phyloP scores from a whole-genome alignment of 305 asterid species.

The Vinca major region DNA sequence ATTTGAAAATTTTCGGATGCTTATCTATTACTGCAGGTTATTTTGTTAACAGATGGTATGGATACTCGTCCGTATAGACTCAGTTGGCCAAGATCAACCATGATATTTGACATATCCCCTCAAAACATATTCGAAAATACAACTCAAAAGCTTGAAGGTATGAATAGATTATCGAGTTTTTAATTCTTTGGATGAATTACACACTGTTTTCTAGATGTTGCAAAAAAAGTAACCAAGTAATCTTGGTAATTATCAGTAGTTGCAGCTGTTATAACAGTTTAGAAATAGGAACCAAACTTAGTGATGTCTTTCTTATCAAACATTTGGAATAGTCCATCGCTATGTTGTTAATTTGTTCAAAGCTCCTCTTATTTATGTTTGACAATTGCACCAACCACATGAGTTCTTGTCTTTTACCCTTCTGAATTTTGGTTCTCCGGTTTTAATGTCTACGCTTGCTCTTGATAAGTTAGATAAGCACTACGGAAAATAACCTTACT shows the following conservation, averaged over 20 bases:
- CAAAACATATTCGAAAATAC: conserved; percentile 37
- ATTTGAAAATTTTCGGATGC: conserved; percentile 15
- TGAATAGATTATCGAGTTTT: not conserved
- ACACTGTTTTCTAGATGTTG: not conserved
- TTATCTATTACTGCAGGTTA: conserved; percentile 51
- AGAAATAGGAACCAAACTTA: not conserved
- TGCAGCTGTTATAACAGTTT: not conserved
- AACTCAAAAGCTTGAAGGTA: conserved; percentile 52
- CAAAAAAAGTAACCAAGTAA: not conserved
- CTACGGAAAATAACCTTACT: conserved; percentile 18
- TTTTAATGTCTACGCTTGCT: not conserved
- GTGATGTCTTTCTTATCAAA: not conserved
- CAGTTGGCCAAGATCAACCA: conserved; percentile 70
- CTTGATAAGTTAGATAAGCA: conserved; percentile 4
- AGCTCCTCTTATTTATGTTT: not conserved
- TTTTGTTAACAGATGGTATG: conserved; percentile 78
- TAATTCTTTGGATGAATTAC: not conserved
- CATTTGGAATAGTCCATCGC: not conserved
- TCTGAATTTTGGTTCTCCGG: not conserved
- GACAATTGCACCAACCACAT: not conserved
- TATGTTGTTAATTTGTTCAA: not conserved
- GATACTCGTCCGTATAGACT: conserved; percentile 85
- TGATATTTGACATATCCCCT: conserved; percentile 59
- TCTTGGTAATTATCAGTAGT: not conserved
- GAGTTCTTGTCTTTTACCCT: not conserved